Conservation (phyloP, 2,329 filamentous ascomycete species). For the Aureobasidium sp. region DNA sequence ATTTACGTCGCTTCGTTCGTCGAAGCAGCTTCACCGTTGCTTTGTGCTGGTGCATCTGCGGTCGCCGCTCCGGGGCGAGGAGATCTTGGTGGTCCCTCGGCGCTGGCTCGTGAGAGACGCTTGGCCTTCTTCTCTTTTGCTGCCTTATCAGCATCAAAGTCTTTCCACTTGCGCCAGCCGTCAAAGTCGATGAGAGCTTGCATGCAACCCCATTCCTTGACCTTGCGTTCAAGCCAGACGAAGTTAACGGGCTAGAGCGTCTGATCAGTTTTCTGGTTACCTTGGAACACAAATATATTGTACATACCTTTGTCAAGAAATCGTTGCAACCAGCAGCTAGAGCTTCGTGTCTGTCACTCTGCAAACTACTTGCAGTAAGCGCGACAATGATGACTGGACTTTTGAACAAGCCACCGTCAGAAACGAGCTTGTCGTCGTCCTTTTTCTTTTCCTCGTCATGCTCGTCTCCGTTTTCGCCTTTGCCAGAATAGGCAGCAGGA, state of each 20-base stretch:
- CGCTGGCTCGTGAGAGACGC: conserved; percentile 6
- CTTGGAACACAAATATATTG: background rate
- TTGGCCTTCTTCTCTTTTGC: conserved; percentile 13
- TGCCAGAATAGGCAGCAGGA: conserved; percentile 24
- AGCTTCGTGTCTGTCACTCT: conserved; percentile 92
- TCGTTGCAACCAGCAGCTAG: conserved; percentile 95
- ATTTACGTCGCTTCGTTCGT: background rate
- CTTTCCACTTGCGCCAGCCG: conserved; percentile 93
- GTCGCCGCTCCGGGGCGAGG: background rate
- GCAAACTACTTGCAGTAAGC: conserved; percentile 85
- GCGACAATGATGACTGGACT: conserved; percentile 97
- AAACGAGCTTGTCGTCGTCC: conserved; percentile 63
- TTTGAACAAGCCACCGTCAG: conserved; percentile 67
- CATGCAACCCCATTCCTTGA: conserved; percentile 99
- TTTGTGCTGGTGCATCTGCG: background rate
- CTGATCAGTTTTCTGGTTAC: background rate
- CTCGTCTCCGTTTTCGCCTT: conserved; percentile 28
- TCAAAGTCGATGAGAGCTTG: conserved; percentile 98
- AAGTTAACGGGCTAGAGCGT: conserved; percentile 72
- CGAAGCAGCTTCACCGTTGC: background rate
- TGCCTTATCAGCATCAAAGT: conserved; percentile 12
- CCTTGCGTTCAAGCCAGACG: conserved; percentile 93
- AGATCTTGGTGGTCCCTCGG: conserved; percentile 1
- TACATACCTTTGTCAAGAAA: conserved; percentile 75
- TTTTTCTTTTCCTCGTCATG: conserved; percentile 38